Evolutionary conservation across 768 basidiomycete genomes (phyloP), one percentile per base, ranked within the genome.

Genomic region (Mycena venus): DNA sequence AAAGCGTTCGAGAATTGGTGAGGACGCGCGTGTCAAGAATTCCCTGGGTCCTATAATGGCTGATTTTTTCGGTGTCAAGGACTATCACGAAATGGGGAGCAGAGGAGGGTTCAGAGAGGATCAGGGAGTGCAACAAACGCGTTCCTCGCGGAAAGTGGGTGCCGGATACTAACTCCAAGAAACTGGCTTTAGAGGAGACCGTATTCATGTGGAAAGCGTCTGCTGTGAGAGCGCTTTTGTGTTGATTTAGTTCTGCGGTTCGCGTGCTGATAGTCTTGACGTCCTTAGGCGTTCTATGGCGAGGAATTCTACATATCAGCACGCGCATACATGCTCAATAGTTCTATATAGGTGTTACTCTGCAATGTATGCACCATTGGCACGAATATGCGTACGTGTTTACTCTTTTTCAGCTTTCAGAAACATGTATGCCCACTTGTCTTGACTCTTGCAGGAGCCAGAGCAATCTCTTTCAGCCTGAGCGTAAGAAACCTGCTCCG

Each of bases 401-500:
- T 49, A n/a, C n/a, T n/a, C n/a, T 10, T 58, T 34, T 31, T 23
- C 38, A n/a, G n/a, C n/a, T n/a, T n/a, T n/a, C n/a, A n/a, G n/a
- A n/a, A n/a, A n/a, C n/a, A n/a, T n/a, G n/a, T n/a, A n/a, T n/a
- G n/a, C n/a, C n/a, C n/a, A n/a, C n/a, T n/a, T n/a, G n/a, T 23
- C 29, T 64, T 44, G n/a, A n/a, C n/a, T n/a, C n/a, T n/a, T n/a
- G n/a, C 53, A 75, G 69, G 4, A 44, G 70, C 34, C 47, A 70
- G 25, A 72, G 31, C 9, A 75, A 75, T 29, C 34, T 75, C 6
- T 68, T 42, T 55, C 32, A 60, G 27, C 75, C 75, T 14, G 42
- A 56, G 10, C 56, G 75, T n/a, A 69, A 49, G 5, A 66, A 72
- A 29, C 71, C 71, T 12, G 55, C 75, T n/a, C 70, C 70, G 49